phyloP scores from a whole-genome alignment of 2,329 filamentous ascomycete genomes.

The Monosporascus sp. region DNA sequence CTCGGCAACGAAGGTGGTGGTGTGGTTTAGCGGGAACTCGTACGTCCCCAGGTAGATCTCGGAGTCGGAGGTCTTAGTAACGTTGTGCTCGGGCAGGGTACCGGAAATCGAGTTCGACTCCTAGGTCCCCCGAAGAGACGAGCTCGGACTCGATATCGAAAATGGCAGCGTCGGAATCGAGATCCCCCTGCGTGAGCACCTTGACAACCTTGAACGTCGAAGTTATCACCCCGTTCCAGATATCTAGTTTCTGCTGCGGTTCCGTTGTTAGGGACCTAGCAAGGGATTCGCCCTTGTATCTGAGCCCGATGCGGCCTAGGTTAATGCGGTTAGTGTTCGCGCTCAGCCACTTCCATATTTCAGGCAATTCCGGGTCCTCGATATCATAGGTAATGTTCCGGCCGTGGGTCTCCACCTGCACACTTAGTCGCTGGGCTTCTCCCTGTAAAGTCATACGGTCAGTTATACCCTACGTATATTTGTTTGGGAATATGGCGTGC shows the following conservation, averaged over 20 bases:
- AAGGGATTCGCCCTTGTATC: conserved; percentile 27
- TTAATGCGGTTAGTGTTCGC: conserved; percentile 41
- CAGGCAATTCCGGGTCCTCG: conserved; percentile 28
- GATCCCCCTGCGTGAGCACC: conserved; percentile 32
- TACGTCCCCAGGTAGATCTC: conserved; percentile 37
- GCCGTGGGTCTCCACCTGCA: conserved; percentile 28
- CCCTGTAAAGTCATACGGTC: conserved; percentile 10
- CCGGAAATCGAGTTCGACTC: conserved; percentile 36
- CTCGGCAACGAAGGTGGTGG: conserved; percentile 4
- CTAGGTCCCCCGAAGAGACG: conserved; percentile 25
- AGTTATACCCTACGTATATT: background rate
- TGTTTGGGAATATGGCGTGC: background rate
- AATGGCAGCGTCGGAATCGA: conserved; percentile 31
- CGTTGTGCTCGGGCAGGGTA: conserved; percentile 33
- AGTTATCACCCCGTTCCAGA: conserved; percentile 33
- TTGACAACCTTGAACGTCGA: conserved; percentile 32
- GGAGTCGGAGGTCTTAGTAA: conserved; percentile 33
- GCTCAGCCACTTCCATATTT: conserved; percentile 46
- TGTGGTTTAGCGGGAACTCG: conserved; percentile 33
- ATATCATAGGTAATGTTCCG: conserved; percentile 33
- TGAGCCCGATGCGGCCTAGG: conserved; percentile 35
- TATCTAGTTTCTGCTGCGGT: conserved; percentile 28
- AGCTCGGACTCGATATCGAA: conserved; percentile 32
- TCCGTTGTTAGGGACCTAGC: conserved; percentile 21
- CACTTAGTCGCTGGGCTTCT: conserved; percentile 27